Base-by-base conservation (phyloP, 1,139 yeast genomes). In the Yamadazyma triangularis region DNA sequence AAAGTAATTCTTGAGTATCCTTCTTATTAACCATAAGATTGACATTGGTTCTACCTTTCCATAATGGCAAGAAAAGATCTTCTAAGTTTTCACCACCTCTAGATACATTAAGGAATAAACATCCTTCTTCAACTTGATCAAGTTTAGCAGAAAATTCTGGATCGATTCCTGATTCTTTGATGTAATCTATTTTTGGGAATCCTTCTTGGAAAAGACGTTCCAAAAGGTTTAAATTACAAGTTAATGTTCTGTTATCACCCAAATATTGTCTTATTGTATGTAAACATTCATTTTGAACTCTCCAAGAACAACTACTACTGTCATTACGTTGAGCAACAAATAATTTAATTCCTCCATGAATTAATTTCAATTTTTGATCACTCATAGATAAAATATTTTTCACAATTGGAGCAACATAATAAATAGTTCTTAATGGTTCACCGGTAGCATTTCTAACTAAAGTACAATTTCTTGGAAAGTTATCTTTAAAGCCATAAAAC, bases 391-490 rank as follows among this genome's bases (percentile, higher is more conserved):
- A 70, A 34, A 86, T 71, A 24, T 82, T 73, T 47, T 76, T 80
- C 38, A 89, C 64, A 15, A 77, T 64, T 27, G 96, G 94, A 9
- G 89, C 69, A 14, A 85, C 94, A 51, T 84, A 84, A 61, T 93
- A 93, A 32, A 93, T 85, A 24, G 93, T 80, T 60, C 97, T 78
- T 18, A 87, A 71, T 38, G 98, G 96, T 52, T 88, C 96, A 36
- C 97, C 98, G 12, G 95, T 81, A 24, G 93, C 91, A 55, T 93
- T 93, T 64, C 99, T 79, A 8, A 91, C 98, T 41, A 93, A 70
- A 36, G 93, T 73, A 44, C 72, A 69, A 30, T 72, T 73, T 39
- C 73, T 77, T 23, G 85, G 75, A 61, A 89, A 86, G 12, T 65
- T 48, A 25, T 73, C 78, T 27, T 60, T 53, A 47, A 93, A 73